Conservation (phyloP, 2,329 filamentous ascomycete genomes). For the Pseudocercospora ulei region DNA sequence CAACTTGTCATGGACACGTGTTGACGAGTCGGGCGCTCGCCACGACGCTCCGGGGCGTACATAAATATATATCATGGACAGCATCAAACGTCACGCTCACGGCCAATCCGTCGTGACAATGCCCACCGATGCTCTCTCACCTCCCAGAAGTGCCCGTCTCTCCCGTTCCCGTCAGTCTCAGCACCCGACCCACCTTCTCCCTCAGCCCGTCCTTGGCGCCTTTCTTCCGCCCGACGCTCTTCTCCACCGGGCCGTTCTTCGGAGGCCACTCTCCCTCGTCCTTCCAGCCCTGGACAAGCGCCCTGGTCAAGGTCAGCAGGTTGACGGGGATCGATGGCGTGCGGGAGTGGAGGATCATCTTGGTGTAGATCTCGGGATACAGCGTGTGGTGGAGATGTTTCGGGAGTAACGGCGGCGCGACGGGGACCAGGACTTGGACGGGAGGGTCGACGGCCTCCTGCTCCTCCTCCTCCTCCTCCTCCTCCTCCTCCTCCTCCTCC, state of each 20-base stretch:
- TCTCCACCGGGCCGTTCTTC: slow-evolving; percentile 44
- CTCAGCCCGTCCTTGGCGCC: slow-evolving; percentile 29
- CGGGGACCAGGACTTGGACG: slow-evolving; percentile 49
- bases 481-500: slow-evolving; percentile 6
- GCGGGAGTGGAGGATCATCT: slow-evolving; percentile 69
- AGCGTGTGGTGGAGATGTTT: slow-evolving; percentile 62
- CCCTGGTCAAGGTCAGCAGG: slow-evolving; percentile 65
- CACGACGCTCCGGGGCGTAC: too few relatives aligned
- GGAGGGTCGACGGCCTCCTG: neutral
- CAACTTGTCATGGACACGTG: too few relatives aligned
- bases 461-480: slow-evolving; percentile 9
- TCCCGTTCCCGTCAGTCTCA: slow-evolving; percentile 29
- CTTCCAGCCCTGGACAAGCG: slow-evolving; percentile 85
- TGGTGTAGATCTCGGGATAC: slow-evolving; percentile 79
- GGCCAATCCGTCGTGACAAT: too few relatives aligned
- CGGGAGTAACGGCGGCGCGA: slow-evolving; percentile 64
- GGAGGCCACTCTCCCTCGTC: slow-evolving; percentile 88
- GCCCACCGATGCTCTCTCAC: too few relatives aligned
- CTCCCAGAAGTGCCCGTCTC: slow-evolving; percentile 2
- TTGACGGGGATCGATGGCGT: slow-evolving; percentile 85
- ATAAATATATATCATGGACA: too few relatives aligned
- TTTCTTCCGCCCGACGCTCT: slow-evolving; percentile 37
- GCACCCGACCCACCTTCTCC: slow-evolving; percentile 39
- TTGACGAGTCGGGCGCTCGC: too few relatives aligned
- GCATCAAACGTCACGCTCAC: too few relatives aligned